Conservation (phyloP, 2,329 filamentous ascomycete species). For the Aureobasidium zeae region DNA sequence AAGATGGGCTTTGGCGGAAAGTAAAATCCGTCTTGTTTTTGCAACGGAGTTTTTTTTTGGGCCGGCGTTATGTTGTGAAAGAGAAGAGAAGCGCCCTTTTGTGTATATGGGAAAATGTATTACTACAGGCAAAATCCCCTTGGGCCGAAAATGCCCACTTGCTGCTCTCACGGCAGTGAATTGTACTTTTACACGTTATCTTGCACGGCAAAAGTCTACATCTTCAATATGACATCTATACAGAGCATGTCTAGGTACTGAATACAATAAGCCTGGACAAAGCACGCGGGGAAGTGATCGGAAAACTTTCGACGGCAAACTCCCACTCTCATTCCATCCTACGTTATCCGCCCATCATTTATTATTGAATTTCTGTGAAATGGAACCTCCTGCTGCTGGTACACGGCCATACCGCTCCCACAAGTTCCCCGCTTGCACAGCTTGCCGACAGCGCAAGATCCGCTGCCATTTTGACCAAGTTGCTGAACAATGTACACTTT, state of each 20-base stretch:
- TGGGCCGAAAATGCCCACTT: not conserved
- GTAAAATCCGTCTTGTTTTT: not conserved
- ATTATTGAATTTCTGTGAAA: not conserved
- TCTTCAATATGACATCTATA: no score
- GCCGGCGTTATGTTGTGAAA: constrained; percentile 2
- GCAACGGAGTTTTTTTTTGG: constrained; percentile 6
- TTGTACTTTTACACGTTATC: constrained; percentile 10
- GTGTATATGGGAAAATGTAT: constrained; percentile 14
- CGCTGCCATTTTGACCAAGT: constrained; percentile 32
- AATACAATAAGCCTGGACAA: not conserved
- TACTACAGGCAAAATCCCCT: constrained; percentile 5
- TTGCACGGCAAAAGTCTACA: no score
- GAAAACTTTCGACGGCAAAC: constrained; percentile 4
- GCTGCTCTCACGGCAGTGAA: not conserved
- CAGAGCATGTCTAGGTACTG: not conserved
- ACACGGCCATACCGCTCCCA: constrained; percentile 34
- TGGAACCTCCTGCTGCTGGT: constrained; percentile 1
- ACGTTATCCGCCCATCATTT: no score
- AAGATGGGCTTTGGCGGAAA: not conserved
- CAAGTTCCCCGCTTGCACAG: constrained; percentile 34
- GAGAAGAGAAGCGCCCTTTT: not conserved
- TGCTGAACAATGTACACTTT: constrained; percentile 5
- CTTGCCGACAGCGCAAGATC: constrained; percentile 34
- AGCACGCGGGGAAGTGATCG: constrained; percentile 7
- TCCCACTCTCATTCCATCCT: not conserved